Evolutionary conservation across 306 rosid genomes (phyloP).

Genomic region (Carpinus viminea): DNA sequence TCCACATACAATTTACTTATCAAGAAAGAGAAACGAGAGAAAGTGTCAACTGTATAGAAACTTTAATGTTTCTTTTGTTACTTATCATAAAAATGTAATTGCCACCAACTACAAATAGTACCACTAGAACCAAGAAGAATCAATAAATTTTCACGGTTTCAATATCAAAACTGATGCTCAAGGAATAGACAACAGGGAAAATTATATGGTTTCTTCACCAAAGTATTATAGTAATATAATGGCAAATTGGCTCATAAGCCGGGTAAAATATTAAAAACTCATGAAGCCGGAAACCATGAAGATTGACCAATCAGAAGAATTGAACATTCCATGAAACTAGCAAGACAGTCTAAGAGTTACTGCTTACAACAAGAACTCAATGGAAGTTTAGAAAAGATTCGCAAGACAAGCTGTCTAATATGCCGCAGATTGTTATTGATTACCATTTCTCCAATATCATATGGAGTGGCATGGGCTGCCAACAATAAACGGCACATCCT

Average conservation of each 20-base stretch:
- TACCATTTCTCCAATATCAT: background rate
- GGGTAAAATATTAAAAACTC: background rate
- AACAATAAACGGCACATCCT: background rate
- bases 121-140: slow-evolving; percentile 15
- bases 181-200: background rate
- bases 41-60: background rate
- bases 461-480: background rate
- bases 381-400: slow-evolving; percentile 1
- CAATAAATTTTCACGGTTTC: background rate
- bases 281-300: background rate
- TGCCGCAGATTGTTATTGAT: background rate
- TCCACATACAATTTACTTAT: background rate
- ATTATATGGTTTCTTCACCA: background rate
- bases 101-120: background rate
- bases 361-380: background rate
- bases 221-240: background rate
- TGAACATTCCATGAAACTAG: background rate
- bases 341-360: background rate
- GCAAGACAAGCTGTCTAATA: background rate
- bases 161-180: slow-evolving; percentile 14
- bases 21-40: background rate
- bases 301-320: background rate
- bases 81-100: background rate
- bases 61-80: background rate
- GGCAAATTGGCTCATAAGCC: slow-evolving; percentile 4